A percentile compares a stretch with the other conserved stretches of the same genome.
Evolutionary conservation across 2,329 filamentous ascomycete species (phyloP).

Genomic region (Fusarium dimerum): DNA sequence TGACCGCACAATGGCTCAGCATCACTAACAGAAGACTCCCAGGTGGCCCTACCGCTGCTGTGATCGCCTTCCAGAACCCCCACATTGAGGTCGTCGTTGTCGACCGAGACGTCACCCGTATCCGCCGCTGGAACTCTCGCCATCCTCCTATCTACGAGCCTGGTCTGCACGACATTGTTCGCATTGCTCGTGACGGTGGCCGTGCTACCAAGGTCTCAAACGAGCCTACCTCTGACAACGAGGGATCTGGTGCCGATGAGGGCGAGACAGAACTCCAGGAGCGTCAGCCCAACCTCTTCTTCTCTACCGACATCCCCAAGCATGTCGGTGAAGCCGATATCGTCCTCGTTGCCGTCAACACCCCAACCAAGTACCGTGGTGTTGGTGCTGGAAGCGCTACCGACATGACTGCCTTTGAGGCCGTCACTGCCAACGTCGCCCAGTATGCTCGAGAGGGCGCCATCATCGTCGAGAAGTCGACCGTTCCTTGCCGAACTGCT

Average conservation of each 20-base stretch:
- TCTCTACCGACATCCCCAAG: conserved; percentile 66
- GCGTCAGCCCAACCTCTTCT: conserved; percentile 68
- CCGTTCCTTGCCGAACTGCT: conserved; percentile 75
- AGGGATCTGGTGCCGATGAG: conserved; percentile 33
- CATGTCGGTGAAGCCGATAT: conserved; percentile 69
- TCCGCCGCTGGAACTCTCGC: conserved; percentile 71
- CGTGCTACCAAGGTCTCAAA: conserved; percentile 45
- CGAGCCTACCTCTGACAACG: conserved; percentile 34
- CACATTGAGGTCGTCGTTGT: conserved; percentile 73
- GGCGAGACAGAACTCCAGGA: conserved; percentile 39
- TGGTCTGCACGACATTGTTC: conserved; percentile 67
- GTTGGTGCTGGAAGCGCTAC: conserved; percentile 70
- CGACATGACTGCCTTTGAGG: conserved; percentile 72
- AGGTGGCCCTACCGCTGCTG: conserved; percentile 75
- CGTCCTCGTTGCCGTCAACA: conserved; percentile 77
- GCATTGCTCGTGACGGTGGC: conserved; percentile 61
- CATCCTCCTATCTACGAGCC: conserved; percentile 78
- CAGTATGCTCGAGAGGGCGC: conserved; percentile 64
- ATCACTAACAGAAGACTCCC: conserved; percentile 14
- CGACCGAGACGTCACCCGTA: conserved; percentile 65
- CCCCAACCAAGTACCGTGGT: conserved; percentile 73
- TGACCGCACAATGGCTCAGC: conserved; percentile 8
- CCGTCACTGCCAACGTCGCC: conserved; percentile 67
- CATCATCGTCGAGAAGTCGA: conserved; percentile 81
- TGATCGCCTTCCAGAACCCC: conserved; percentile 74